A percentile compares a stretch with the other conserved stretches of the same genome.
Conservation (phyloP, 2,329 filamentous ascomycete species). For the Claviceps cyperi region DNA sequence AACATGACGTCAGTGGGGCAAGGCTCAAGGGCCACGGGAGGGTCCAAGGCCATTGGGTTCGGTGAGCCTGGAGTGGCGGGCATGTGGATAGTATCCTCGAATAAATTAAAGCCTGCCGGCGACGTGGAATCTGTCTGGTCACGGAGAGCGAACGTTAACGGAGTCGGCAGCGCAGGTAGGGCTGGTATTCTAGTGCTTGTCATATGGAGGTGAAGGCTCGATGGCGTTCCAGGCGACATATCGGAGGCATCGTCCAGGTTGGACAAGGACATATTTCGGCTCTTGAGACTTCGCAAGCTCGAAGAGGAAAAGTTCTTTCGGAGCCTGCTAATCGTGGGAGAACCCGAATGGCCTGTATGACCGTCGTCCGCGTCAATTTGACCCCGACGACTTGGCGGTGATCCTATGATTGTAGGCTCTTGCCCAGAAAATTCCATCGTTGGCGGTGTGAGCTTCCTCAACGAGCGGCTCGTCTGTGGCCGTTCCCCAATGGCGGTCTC, state of each 20-base stretch:
- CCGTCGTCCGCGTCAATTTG: constrained; percentile 23
- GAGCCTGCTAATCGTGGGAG: constrained; percentile 35
- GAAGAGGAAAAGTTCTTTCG: constrained; percentile 58
- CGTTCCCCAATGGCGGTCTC: constrained; percentile 4
- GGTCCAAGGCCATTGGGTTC: constrained; percentile 44
- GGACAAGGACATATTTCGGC: constrained; percentile 56
- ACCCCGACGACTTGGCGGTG: constrained; percentile 19
- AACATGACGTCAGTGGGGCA: constrained; percentile 80
- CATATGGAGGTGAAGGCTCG: constrained; percentile 54
- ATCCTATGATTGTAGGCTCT: constrained; percentile 11
- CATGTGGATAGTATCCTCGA: constrained; percentile 70
- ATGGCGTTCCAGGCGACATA: constrained; percentile 58
- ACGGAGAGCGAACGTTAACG: constrained; percentile 47
- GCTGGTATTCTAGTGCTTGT: constrained; percentile 32
- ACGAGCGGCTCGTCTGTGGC: constrained; percentile 2
- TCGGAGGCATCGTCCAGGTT: constrained; percentile 48
- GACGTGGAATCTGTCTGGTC: constrained; percentile 42
- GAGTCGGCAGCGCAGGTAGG: constrained; percentile 52
- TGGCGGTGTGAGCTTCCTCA: constrained; percentile 1
- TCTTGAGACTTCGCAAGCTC: constrained; percentile 56
- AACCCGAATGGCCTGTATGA: constrained; percentile 30
- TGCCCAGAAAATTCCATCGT: constrained; percentile 4
- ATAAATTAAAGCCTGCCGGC: constrained; percentile 60
- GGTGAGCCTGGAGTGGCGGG: constrained; percentile 49
- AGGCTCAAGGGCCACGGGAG: constrained; percentile 70